Evolutionary conservation across 495 filamentous ascomycete species (phyloP), one percentile per base, ranked within the genome.

Genomic region (Podospora pseudopauciseta): DNA sequence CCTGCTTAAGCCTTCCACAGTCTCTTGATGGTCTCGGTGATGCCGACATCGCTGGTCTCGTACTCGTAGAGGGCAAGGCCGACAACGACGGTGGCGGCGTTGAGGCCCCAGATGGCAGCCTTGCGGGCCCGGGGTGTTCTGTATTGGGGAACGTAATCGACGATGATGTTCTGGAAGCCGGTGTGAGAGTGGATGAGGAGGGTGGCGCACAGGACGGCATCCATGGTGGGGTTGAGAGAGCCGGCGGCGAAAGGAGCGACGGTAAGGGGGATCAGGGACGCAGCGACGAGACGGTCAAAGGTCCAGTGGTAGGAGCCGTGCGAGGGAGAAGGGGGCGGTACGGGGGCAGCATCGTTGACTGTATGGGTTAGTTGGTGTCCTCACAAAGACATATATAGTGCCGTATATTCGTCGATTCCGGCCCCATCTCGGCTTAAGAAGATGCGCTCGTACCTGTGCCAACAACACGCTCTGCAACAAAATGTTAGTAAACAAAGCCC

Each of bases 301-400:
- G 90, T 89, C 95, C 95, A 99, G 85, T 99, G 95, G 85, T 98
- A 98, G 79, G 91, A 94, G 65, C 95, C 96, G 79, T 98, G 89
- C 23, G 86, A 82, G 18, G 93, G 88, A 64, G 85, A 87, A 54
- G 91, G 71, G 11, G 84, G 71, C 28, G 92, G 93, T n/a, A 97
- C 76, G 28, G 86, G 87, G 59, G 86, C 90, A 65, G 95, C 84
- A 77, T 98, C 95, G 81, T 99, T 99, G 72, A 91, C 91, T 96
- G 77, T 3, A 71, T 30, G 65, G 39, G 61, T 49, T 34, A 9
- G n/a, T 9, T 9, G 61, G 63, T 49, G 13, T 49, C 39, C 15
- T 49, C 39, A 49, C 39, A 49, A 49, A 49, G 39, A 11, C 39
- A 49, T 49, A 49, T 49, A 49, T 49, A 5, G 39, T 16, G 39